Evolutionary conservation across 163 green algal genomes (phyloP).

Genomic region (Scenedesmus sp.): DNA sequence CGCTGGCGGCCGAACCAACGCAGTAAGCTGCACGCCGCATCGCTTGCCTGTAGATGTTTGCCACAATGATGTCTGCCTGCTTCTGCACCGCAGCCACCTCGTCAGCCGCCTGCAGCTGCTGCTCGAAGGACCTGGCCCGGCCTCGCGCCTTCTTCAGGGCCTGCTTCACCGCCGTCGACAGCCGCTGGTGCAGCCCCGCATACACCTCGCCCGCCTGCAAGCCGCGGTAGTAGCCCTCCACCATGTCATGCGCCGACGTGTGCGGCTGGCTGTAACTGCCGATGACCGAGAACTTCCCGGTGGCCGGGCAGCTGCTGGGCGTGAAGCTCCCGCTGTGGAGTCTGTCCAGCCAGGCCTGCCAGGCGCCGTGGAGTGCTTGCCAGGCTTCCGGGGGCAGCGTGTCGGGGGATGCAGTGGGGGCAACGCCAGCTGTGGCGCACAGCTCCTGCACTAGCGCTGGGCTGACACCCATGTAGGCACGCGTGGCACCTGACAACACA

Average conservation of each 20-base stretch:
- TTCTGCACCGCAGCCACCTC: constrained; percentile 63
- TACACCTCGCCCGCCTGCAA: constrained; percentile 57
- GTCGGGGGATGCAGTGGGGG: not conserved
- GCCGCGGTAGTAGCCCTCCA: constrained; percentile 53
- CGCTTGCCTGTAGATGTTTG: constrained; percentile 79
- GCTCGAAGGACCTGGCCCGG: constrained; percentile 66
- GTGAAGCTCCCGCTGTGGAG: constrained; percentile 57
- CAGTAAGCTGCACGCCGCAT: no score
- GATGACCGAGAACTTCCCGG: constrained; percentile 60
- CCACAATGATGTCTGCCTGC: constrained; percentile 84
- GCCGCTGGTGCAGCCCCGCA: constrained; percentile 44
- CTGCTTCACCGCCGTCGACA: constrained; percentile 52
- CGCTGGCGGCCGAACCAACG: no score
- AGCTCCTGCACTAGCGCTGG: constrained; percentile 71
- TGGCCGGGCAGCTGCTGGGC: constrained; percentile 44
- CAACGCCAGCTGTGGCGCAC: constrained; percentile 55
- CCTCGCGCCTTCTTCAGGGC: constrained; percentile 61
- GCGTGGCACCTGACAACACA: constrained; percentile 61
- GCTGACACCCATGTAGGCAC: constrained; percentile 76
- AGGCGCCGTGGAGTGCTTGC: constrained; percentile 60
- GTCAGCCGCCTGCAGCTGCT: constrained; percentile 63
- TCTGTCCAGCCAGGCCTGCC: constrained; percentile 66
- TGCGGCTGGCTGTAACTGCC: constrained; percentile 3
- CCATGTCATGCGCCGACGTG: constrained; percentile 50
- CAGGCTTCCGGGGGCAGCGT: constrained; percentile 58